Base-by-base conservation (phyloP, 495 filamentous ascomycete species). In the Lasiosphaeris hirsuta region DNA sequence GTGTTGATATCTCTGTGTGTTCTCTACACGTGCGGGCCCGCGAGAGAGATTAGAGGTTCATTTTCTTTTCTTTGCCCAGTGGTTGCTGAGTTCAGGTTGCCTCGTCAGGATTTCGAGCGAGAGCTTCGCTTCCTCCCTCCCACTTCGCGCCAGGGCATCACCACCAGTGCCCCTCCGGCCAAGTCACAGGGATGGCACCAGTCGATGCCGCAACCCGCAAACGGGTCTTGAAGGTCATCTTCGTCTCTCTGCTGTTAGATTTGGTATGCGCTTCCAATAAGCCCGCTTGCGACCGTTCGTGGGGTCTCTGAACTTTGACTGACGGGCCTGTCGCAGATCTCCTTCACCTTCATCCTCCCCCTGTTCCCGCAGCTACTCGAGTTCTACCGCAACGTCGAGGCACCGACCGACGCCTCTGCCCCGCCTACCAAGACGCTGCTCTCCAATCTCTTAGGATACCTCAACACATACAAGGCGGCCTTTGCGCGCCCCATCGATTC, bases 401-500 rank as follows among this genome's bases (percentile, higher is more conserved):
- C 76, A 23, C 69, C 81, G 11, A 65, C 78, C 52, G 77, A 83
- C 54, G 81, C 80, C 50, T 76, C 79, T 4, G 68, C 73, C 38
- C 74, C 75, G 43, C 68, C 69, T 53, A 65, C 69, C 46, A 74
- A 71, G 54, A 82, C 90, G 1, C 69, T 95, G 40, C 84, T 99
- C 34, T 85, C 87, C 56, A 83, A 79, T 51, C 84, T 97, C 55
- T 84, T 97, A 59, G 74, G 78, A 58, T 91, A 87, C 66, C 82
- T 99, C 34, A 97, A 99, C 72, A 78, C 90, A 45, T 99, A 97
- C 81, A 99, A 99, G 73, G 87, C 90, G 54, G 81, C 90, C 41
- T 99, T 99, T 69, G 85, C 90, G 47, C 86, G 86, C 42, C 92
- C 94, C 40, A 99, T 97, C 74, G 92, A 94, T 65, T 90, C 90